Base-by-base conservation (phyloP, 2,329 filamentous ascomycete species). In the Hirsutella thompsonii region DNA sequence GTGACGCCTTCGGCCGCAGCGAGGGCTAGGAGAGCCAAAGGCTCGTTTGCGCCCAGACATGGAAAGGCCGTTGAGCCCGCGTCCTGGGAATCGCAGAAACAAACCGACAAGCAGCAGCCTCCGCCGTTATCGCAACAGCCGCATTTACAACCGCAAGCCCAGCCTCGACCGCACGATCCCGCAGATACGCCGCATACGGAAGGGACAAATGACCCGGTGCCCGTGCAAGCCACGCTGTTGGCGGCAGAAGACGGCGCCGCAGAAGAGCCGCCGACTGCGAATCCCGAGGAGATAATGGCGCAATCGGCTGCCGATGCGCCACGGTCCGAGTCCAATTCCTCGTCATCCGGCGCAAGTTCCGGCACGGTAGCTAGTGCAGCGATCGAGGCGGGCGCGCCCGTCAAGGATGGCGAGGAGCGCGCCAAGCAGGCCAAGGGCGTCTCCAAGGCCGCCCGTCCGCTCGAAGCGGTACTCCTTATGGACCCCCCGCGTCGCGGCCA, bases 11-110 rank as follows among this genome's bases (percentile, higher is more conserved):
- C 30, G 30, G 30, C 30, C 13, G 30, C 30, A 36, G 20, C 11
- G 23, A 21, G 42, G 36, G 53, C 47, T 13, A 59, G 69, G 41
- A 59, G 64, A 45, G 53, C 40, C 56, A 61, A 51, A 57, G 66
- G 52, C 55, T 69, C 44, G 50, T 74, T 76, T 50, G 67, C 70
- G 36, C 65, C 66, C 41, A 61, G 77, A 40, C 73, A 76, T 53
- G 77, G 77, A 36, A 80, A 75, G 49, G 77, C 70, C 2, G 68
- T 81, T 30, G 74, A 78, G 50, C 76, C 75, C 10, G 52, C 62
- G 5, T 54, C 62, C 26, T 49, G 52, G 44, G 50, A 51, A 20
- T 47, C 46, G 36, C n/a, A 36, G 20, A 35, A 40, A 14, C 10
- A 23, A 20, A 34, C 38, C 16, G 6, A 28, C 19, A 30, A 41